Evolutionary conservation across 768 basidiomycete genomes (phyloP), one percentile per base, ranked within the genome.

Genomic region (Mycena galopus): DNA sequence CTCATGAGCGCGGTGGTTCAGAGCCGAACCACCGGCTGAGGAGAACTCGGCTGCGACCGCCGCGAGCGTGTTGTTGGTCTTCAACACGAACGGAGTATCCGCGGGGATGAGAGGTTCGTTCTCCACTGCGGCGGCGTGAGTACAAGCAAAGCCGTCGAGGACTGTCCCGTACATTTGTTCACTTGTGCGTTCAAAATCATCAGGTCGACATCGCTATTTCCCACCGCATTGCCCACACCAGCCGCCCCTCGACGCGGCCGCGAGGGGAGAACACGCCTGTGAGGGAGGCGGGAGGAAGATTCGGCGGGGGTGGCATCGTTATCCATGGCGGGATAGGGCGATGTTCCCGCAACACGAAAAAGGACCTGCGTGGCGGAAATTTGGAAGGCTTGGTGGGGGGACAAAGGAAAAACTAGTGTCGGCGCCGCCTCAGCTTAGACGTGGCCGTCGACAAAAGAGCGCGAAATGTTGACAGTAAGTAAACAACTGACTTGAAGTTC

Each of bases 171-270:
- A 96, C 96, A 84, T 86, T 90, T 92, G 81, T 90, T 89, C 82
- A 90, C 90, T 77, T 93, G 88, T 73, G 92, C 93, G 76, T 96
- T 95, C 73, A 96, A 81, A 80, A 97, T 94, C 90, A 95, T 91
- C 65, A 90, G 76, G 84, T 97, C 96, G 21, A 92, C 86, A 79
- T 95, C 93, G 79, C 91, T 91, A 71, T 83, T 92, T n/a, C n/a
- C n/a, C n/a, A n/a, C n/a, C n/a, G n/a, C n/a, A n/a, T n/a, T n/a
- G 67, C 95, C 94, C 61, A 94, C 89, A 39, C 94, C 94, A 32
- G 93, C 92, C 19, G 94, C 94, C 66, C 94, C 92, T 67, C 95
- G 89, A 76, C 94, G 87, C 67, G 93, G 89, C 77, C 96, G 90
- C 81, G 94, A 89, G 51, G 96, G 96, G 67, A 95, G 84, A 53